Percentiles rank a stretch among this genome's conserved stretches.
Evolutionary conservation across 1,284 basidiomycete species (phyloP).

Genomic region (Ceratobasidium sp.): DNA sequence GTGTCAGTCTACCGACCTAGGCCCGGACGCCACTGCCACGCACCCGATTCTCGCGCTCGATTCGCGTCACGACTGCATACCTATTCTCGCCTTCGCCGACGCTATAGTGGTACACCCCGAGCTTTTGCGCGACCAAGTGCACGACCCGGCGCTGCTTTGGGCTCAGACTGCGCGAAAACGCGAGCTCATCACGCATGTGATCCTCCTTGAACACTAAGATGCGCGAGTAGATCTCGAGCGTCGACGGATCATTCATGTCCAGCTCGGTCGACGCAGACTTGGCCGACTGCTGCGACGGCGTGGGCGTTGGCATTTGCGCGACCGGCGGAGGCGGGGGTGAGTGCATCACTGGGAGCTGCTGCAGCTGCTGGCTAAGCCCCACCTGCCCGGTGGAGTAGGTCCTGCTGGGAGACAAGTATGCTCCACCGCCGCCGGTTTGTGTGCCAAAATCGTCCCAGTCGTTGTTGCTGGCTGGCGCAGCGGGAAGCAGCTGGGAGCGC

Average conservation of each 20-base stretch:
- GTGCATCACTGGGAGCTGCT: slow-evolving; percentile 67
- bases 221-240: slow-evolving; percentile 95
- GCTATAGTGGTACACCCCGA: slow-evolving; percentile 93
- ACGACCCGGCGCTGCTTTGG: slow-evolving; percentile 90
- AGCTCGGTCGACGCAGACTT: slow-evolving; percentile 64
- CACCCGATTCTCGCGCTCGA: slow-evolving; percentile 73
- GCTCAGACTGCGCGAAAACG: slow-evolving; percentile 85
- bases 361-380: slow-evolving; percentile 54
- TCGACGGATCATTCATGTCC: slow-evolving; percentile 94
- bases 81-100: slow-evolving; percentile 91
- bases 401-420: slow-evolving; percentile 57
- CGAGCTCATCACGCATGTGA: slow-evolving; percentile 95
- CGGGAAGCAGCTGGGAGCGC: slow-evolving; percentile 56
- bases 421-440: slow-evolving; percentile 47
- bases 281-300: slow-evolving; percentile 52
- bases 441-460: slow-evolving; percentile 68
- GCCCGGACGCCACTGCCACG: slow-evolving; percentile 46
- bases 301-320: slow-evolving; percentile 58
- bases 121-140: slow-evolving; percentile 93
- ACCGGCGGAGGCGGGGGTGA: slow-evolving; percentile 64
- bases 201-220: slow-evolving; percentile 98
- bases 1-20: slow-evolving; percentile 27
- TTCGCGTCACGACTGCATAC: slow-evolving; percentile 90
- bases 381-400: slow-evolving; percentile 28
- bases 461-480: slow-evolving; percentile 47